Base-by-base conservation (phyloP, 805 yeast genomes). In the Saccharomycopsis oosterbeekiorum region DNA sequence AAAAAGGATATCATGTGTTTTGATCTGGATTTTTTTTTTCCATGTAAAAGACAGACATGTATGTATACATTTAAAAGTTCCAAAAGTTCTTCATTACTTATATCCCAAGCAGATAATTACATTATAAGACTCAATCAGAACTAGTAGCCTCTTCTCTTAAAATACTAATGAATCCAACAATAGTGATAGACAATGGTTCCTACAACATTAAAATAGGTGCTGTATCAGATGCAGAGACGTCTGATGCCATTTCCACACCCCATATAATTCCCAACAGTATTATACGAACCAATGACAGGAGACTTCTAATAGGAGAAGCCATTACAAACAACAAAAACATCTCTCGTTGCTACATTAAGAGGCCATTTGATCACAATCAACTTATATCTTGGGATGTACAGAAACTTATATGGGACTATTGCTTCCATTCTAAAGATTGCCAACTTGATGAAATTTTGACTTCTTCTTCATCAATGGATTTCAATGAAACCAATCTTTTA, bases 301-400 rank as follows among this genome's bases (percentile, higher is more conserved):
- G 83, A 17, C 70, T 86, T 1, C 84, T 87, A 67, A 76, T 92
- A 11, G 96, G 96, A 4, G 87, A 89, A 62, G 86, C 85, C 65
- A 68, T 85, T 11, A 73, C 79, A 17, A 76, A 78, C 15, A 82
- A 93, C 56, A 82, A 80, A 63, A 94, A 91, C 69, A 84, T 84
- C 42, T 84, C 96, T 0, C 89, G 91, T 0, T 78, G 92, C 5
- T 79, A 80, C 21, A 82, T 86, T 72, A 80, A 86, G 63, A 76
- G 98, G 60, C 97, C 99, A 0, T 83, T 84, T 61, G 97, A 91
- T 65, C 84, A 86, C 66, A 97, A 97, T 2, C 96, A 92, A 66
- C 75, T 94, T 58, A 84, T 85, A 0, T 89, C 93, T 43, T 94
- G 98, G 99, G 96, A 89, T 65, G 75, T 88, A 1, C 91, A 94